A percentile compares a stretch with the other conserved stretches of the same genome.
phyloP scores from a whole-genome alignment of 208 protist species.

The Leptomonas seymouri region DNA sequence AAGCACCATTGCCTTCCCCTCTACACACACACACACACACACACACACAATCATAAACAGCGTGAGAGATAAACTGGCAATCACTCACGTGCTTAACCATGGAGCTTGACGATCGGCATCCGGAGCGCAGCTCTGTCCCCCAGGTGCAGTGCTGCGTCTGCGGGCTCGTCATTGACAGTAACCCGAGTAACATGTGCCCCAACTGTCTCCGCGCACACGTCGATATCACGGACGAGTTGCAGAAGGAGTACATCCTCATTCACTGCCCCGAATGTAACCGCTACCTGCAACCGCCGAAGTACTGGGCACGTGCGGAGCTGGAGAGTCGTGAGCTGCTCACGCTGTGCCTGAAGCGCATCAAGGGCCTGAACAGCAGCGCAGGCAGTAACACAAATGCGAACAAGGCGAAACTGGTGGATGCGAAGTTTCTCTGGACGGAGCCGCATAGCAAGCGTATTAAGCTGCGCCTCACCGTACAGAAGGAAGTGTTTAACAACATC shows the following conservation, averaged over 20 bases:
- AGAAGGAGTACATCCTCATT: conserved; percentile 96
- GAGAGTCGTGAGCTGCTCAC: conserved; percentile 98
- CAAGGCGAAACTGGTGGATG: conserved; percentile 98
- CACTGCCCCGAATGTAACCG: conserved; percentile 94
- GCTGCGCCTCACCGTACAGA: conserved; percentile 99
- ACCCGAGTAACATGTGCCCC: conserved; percentile 99
- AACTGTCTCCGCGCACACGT: conserved; percentile 96
- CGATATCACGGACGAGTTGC: conserved; percentile 98
- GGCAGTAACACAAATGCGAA: conserved; percentile 95
- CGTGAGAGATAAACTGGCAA: no score
- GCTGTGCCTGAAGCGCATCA: conserved; percentile 97
- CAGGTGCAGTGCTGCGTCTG: conserved; percentile 97
- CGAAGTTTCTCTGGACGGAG: conserved; percentile 99
- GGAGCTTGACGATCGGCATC: conserved; percentile 50
- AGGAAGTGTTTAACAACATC: conserved; percentile 95
- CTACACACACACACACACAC: neutral
- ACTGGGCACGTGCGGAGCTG: conserved; percentile 94
- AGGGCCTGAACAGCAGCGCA: conserved; percentile 89
- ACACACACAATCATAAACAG: neutral
- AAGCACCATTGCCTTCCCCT: no score
- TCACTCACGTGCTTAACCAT: neutral
- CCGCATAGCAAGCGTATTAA: conserved; percentile 99
- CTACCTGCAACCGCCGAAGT: conserved; percentile 98
- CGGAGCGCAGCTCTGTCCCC: conserved; percentile 57
- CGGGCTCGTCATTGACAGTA: conserved; percentile 95